Conservation (phyloP, 148 eudicot species). For the Dysphania ambrosioides region DNA sequence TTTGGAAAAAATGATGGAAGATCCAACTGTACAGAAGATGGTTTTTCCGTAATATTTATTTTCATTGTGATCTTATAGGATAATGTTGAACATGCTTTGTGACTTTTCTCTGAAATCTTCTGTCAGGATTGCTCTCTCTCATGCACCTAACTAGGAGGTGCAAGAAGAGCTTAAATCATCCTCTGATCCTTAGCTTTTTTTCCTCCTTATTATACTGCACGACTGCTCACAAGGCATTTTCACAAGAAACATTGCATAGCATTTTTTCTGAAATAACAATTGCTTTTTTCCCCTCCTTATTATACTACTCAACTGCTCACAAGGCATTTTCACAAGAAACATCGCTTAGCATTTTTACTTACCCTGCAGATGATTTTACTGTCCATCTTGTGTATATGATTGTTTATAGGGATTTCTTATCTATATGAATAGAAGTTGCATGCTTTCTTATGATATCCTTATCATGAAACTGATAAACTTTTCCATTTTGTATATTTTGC, state of each 20-base stretch:
- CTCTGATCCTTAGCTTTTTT: neutral
- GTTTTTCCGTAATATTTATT: constrained; percentile 70
- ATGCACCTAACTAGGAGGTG: neutral
- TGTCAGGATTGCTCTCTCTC: neutral
- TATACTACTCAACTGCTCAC: neutral
- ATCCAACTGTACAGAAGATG: constrained; percentile 90
- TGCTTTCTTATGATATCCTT: neutral
- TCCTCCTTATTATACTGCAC: neutral
- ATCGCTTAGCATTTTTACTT: neutral
- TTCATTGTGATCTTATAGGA: neutral
- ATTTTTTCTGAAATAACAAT: neutral
- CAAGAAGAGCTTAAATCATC: neutral
- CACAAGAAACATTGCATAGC: neutral
- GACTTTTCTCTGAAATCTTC: constrained; percentile 1
- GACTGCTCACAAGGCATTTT: neutral
- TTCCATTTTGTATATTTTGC: neutral
- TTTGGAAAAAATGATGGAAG: constrained; percentile 98
- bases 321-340: neutral
- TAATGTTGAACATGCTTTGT: constrained; percentile 8
- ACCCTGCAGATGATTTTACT: neutral
- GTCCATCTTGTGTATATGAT: neutral
- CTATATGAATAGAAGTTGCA: neutral
- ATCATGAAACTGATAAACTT: neutral
- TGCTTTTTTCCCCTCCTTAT: neutral
- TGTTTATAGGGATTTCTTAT: neutral